Evolutionary conservation across 371 early-diverging fungal species (phyloP).

Genomic region (Syncephalis plumigaleata): DNA sequence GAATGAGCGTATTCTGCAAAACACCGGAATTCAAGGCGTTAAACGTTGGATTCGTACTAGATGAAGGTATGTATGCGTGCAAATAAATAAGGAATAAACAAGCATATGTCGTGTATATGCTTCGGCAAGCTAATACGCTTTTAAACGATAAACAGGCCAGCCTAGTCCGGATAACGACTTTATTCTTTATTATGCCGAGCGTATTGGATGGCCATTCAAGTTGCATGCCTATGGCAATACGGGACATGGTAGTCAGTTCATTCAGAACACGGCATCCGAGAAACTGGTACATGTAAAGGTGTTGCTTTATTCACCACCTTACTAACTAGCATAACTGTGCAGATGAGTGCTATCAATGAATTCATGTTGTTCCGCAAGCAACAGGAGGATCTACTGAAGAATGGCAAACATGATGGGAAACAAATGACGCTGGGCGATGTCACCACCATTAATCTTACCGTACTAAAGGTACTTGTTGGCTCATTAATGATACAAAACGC

Average conservation of each 20-base stretch:
- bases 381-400: slow-evolving; percentile 25
- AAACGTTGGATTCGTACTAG: slow-evolving; percentile 59
- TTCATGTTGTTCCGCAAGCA: slow-evolving; percentile 19
- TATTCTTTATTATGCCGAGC: too few relatives aligned
- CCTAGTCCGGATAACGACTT: slow-evolving; percentile 24
- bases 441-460: slow-evolving; percentile 54
- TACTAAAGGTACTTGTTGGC: slow-evolving; percentile 19
- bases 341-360: background rate
- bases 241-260: slow-evolving; percentile 65
- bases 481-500: background rate
- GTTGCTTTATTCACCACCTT: slow-evolving; percentile 7
- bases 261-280: slow-evolving; percentile 36
- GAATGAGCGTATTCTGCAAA: slow-evolving; percentile 42
- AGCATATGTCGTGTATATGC: background rate
- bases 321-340: background rate
- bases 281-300: slow-evolving; percentile 37
- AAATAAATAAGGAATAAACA: background rate
- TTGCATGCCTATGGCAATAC: slow-evolving; percentile 33
- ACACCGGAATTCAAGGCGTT: slow-evolving; percentile 36
- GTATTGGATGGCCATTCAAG: slow-evolving; percentile 11
- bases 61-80: slow-evolving; percentile 43
- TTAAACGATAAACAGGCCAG: slow-evolving; percentile 12
- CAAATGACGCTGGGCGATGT: slow-evolving; percentile 49
- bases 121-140: too few relatives aligned
- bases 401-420: slow-evolving; percentile 17